Base-by-base conservation (phyloP, 2,329 filamentous ascomycete species). In the Orbilia blumenaviensis region DNA sequence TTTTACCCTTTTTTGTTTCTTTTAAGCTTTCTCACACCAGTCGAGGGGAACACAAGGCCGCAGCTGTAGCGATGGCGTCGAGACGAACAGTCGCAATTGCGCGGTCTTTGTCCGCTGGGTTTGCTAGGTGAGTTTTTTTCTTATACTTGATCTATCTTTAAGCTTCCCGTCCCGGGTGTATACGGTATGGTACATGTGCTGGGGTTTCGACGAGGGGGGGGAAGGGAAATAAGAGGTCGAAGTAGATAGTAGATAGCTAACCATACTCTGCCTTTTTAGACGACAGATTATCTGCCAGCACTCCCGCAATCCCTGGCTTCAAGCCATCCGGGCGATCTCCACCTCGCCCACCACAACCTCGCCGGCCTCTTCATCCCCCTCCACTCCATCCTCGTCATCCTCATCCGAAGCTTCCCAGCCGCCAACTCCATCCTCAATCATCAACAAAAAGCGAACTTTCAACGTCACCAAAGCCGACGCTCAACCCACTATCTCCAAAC, bases 401-500 rank as follows among this genome's bases (percentile, higher is more conserved):
- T 25, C 32, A 38, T 56, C 52, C 52, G 29, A 36, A 16, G 14
- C 60, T 34, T 32, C 64, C 5, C 41, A 56, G 16, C 8, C 68
- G 10, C 60, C 44, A 64, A 42, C 46, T 6, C 34, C 48, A 54
- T 23, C 61, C 10, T 56, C 52, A 38, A 38, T 27, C 52, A 44
- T 56, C 5, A 68, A 38, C 50, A 76, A 69, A 48, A 76, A 66
- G 46, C 64, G 78, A 69, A 80, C 80, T 14, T 80, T 80, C 71
- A 80, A 80, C 54, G 75, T 80, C 32, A 80, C 77, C 14, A 80
- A 79, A 75, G 79, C 78, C 25, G 80, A 80, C 42, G 79, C 80
- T 4, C 77, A 77, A 27, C 79, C 80, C 18, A 71, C 66, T 10
- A 58, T 80, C 27, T 80, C 78, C 36, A 78, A 78, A 50, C 80